These are phyloP conservation scores for Beauveria sp. DNA, from an alignment of 2,329 filamentous ascomycete genomes.

Conservation along the genomic window DNA sequence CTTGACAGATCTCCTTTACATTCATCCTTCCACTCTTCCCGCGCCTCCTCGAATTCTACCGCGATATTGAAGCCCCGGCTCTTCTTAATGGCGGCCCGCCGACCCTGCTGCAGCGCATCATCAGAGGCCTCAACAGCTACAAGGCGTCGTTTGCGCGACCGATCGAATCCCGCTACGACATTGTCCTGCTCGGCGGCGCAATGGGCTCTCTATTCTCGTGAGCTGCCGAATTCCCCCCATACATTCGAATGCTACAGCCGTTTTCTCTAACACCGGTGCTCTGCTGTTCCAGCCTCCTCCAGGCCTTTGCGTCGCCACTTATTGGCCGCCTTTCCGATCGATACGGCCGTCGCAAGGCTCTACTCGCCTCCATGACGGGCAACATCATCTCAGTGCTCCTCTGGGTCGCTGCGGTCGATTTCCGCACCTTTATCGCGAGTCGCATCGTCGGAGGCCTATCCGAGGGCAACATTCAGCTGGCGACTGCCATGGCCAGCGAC, in stretches of 20 bases:
- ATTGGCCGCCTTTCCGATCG: conserved; percentile 85
- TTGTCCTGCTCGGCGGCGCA: conserved; percentile 88
- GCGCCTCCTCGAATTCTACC: conserved; percentile 92
- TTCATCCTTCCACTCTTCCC: conserved; percentile 97
- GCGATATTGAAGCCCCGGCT: conserved; percentile 64
- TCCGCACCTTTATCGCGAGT: conserved; percentile 91
- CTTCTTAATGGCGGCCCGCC: conserved; percentile 36
- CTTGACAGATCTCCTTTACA: conserved; percentile 81
- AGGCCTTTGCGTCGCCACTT: conserved; percentile 84
- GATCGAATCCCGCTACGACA: conserved; percentile 95
- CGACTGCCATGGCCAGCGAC: conserved; percentile 92
- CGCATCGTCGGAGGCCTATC: conserved; percentile 87
- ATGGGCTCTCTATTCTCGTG: conserved; percentile 83
- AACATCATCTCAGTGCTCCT: conserved; percentile 90
- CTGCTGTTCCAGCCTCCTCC: conserved; percentile 58
- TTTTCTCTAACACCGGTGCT: background rate
- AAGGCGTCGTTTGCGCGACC: conserved; percentile 87
- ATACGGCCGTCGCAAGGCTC: conserved; percentile 77
- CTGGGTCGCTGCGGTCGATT: conserved; percentile 90
- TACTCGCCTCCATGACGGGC: conserved; percentile 85
- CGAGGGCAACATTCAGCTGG: conserved; percentile 94
- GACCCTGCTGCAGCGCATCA: conserved; percentile 70
- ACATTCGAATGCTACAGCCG: background rate
- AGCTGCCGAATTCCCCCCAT: conserved; percentile 14
- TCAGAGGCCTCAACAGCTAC: conserved; percentile 83